phyloP scores from a whole-genome alignment of 1,139 yeast genomes.

The Pichia sp. region DNA sequence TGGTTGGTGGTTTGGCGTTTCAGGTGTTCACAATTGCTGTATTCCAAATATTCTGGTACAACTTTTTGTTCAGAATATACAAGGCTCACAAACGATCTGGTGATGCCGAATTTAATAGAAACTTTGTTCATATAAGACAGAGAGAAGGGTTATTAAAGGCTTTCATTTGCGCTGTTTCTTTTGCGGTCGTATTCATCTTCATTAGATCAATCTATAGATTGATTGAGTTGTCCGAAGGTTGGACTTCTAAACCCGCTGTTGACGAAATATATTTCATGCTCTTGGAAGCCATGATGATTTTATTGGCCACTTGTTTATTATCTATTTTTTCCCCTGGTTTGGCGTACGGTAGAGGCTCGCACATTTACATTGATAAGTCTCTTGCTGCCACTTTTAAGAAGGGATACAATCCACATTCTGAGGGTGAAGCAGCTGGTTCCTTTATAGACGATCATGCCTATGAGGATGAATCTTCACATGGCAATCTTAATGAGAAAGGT shows the following conservation, averaged over 20 bases:
- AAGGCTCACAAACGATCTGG: conserved; percentile 22
- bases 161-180: conserved; percentile 44
- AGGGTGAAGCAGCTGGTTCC: neutral
- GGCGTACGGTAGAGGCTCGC: conserved; percentile 35
- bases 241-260: conserved; percentile 58
- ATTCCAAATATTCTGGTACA: conserved; percentile 50
- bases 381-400: conserved; percentile 7
- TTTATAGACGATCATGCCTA: no score
- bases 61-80: conserved; percentile 41
- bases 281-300: conserved; percentile 70
- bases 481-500: no score
- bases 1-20: conserved; percentile 75
- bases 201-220: conserved; percentile 77
- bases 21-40: conserved; percentile 70
- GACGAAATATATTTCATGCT: conserved; percentile 70
- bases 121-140: conserved; percentile 34
- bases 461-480: no score
- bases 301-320: conserved; percentile 36
- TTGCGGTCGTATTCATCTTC: conserved; percentile 51
- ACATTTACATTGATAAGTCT: conserved; percentile 17
- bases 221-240: conserved; percentile 72
- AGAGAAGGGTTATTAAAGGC: conserved; percentile 32
- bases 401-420: neutral
- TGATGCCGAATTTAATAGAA: conserved; percentile 28
- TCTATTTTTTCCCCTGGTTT: conserved; percentile 59